Percentiles rank a stretch among this genome's conserved stretches.
Evolutionary conservation across 257 asterid genomes (phyloP).

Genomic region (Solanum phureja): DNA sequence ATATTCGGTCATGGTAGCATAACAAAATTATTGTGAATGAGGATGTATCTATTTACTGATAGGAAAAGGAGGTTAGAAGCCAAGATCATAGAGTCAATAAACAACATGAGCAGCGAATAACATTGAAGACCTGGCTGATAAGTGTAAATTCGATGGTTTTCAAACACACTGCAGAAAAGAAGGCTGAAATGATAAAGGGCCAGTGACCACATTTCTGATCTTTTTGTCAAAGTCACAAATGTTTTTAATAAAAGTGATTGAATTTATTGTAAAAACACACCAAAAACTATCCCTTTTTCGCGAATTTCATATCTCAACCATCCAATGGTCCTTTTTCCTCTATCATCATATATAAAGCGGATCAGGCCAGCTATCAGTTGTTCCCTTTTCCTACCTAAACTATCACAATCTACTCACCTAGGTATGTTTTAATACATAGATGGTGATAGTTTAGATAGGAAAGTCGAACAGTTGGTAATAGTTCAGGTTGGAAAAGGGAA

Average conservation of each 20-base stretch:
- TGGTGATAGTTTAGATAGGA: background rate
- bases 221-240: background rate
- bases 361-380: background rate
- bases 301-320: background rate
- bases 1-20: background rate
- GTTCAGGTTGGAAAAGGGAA: background rate
- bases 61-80: background rate
- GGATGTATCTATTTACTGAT: background rate
- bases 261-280: background rate
- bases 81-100: background rate
- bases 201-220: background rate
- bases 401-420: background rate
- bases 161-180: background rate
- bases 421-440: background rate
- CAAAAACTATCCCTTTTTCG: too few relatives aligned
- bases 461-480: background rate
- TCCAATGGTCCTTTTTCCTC: background rate
- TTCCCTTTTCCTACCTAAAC: background rate
- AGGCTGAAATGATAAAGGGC: background rate
- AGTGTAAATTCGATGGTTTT: background rate
- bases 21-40: background rate
- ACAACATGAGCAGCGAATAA: background rate
- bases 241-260: background rate
- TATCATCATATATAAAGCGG: background rate
- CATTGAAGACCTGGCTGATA: background rate